Percentiles rank a stretch among this genome's conserved stretches.
phyloP scores from a whole-genome alignment of 306 rosid genomes.

The Fagus sylvatica region DNA sequence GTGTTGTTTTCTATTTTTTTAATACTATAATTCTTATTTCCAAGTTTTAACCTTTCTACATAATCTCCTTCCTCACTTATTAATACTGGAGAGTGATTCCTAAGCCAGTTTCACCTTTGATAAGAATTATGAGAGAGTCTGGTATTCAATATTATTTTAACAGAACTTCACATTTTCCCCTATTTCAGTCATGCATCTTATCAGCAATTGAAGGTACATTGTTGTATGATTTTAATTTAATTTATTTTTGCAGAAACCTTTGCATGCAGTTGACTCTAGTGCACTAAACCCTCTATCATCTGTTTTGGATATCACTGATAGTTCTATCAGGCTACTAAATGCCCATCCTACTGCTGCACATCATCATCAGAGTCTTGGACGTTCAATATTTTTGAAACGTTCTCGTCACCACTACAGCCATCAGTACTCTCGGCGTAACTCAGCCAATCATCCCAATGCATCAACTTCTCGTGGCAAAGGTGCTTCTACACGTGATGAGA shows the following conservation, averaged over 20 bases:
- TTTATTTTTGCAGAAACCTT: constrained; percentile 42
- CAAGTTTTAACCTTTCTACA: not conserved
- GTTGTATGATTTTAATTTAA: not conserved
- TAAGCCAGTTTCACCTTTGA: not conserved
- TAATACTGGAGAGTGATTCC: not conserved
- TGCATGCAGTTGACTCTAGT: constrained; percentile 49
- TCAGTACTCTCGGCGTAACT: constrained; percentile 82
- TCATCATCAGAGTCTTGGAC: constrained; percentile 68
- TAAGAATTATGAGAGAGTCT: not conserved
- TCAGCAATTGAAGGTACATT: not conserved
- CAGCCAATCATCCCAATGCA: constrained; percentile 52
- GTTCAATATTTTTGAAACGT: constrained; percentile 71
- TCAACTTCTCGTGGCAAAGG: constrained; percentile 72
- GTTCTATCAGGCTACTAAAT: constrained; percentile 51
- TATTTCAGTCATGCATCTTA: constrained; percentile 14
- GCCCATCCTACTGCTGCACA: constrained; percentile 42
- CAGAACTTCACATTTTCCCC: constrained; percentile 1
- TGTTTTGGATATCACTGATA: constrained; percentile 51
- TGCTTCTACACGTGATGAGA: constrained; percentile 46
- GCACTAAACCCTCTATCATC: constrained; percentile 36
- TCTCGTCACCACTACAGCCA: constrained; percentile 81
- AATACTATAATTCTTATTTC: not conserved
- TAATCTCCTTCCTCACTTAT: not conserved
- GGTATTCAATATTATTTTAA: not conserved
- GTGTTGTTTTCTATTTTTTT: constrained; percentile 18